Evolutionary conservation across 1,284 basidiomycete species (phyloP), one percentile per base, ranked within the genome.

Genomic region (Acaromyces ingoldii): DNA sequence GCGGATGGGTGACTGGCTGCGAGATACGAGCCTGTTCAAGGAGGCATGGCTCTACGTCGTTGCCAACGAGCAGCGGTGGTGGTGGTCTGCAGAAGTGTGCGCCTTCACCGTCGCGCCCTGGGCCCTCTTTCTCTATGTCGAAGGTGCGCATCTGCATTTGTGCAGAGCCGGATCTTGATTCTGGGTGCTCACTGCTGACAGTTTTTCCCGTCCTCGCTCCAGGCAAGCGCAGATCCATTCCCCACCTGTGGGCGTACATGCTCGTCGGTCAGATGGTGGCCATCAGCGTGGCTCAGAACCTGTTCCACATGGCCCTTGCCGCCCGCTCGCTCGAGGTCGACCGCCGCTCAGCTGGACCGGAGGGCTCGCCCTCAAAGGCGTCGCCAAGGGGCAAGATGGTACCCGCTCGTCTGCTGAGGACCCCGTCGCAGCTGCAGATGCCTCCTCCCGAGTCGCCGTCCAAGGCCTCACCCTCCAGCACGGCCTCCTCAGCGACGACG

Each of bases 21-120:
- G 76, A 10, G 70, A 82, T 21, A 84, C 85, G 0, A 79, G 78
- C 0, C 78, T 87, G 0, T 87, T 87, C 62, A 81, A 85, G 67
- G 81, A 87, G 67, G 82, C 82, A 0, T 83, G 82, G 82, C 60
- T 71, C 7, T 72, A 76, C 34, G 82, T 83, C 1, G 81, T 81
- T 59, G 61, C 63, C 45, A 80, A 79, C 10, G 71, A 77, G 0
- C 57, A 79, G 19, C 82, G 82, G 46, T 87, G 85, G 85, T 87
- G 85, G 85, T 85, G 84, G 84, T 84, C 82, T 62, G 82, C 84
- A 65, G 84, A 84, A 69, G 78, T 88, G 25, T 87, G 85, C 70
- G 75, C 84, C 10, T 85, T 82, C 74, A 86, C 85, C 1, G 82
- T 82, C 2, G 83, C 82, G 0, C 74, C 81, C 28, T 85, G 84